Evolutionary conservation across 108 stramenopile species (phyloP), one percentile per base, ranked within the genome.

Genomic region (Cyclotella kingstonii): DNA sequence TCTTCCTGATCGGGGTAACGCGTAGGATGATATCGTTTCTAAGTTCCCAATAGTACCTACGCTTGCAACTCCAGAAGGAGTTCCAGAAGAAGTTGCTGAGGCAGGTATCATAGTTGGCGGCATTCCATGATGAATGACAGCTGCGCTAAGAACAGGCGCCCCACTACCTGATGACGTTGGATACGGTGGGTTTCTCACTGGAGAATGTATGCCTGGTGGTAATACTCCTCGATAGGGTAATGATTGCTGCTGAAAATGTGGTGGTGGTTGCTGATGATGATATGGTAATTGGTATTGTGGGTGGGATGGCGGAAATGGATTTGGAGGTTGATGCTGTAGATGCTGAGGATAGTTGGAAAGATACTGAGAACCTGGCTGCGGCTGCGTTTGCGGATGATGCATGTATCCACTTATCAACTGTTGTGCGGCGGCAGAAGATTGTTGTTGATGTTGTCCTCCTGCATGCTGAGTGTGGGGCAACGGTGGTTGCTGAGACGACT

Each of bases 221-320:
- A n/a, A n/a, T 15, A 54, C 55, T 10, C 39, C 23, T 57, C 41
- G 2, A 21, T 59, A 62, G n/a, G 38, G 54, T 18, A 33, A 45
- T 35, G 61, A 47, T 26, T 54, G 63, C 53, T 47, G 66, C 17
- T 54, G 58, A 47, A 33, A 62, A n/a, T 21, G 12, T 60, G 66
- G 67, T 49, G 34, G 49, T 15, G 64, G 57, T 23, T 34, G 66
- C 19, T 70, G 71, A 67, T 73, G 39, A 34, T 44, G 71, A 30
- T 35, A 54, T 46, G 52, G 57, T 27, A 57, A 60, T 45, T 60
- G 63, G 34, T 76, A 77, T 42, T 70, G 77, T 31, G 60, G 79
- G 26, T 58, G 68, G 1, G 56, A 25, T 45, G 65, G 56, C 35
- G 41, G 36, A 36, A 7, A 7, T 36, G 7, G 36, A 9, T 9